Evolutionary conservation across 192 early-diverging fungal genomes (phyloP).

Genomic region (Backusella circina): DNA sequence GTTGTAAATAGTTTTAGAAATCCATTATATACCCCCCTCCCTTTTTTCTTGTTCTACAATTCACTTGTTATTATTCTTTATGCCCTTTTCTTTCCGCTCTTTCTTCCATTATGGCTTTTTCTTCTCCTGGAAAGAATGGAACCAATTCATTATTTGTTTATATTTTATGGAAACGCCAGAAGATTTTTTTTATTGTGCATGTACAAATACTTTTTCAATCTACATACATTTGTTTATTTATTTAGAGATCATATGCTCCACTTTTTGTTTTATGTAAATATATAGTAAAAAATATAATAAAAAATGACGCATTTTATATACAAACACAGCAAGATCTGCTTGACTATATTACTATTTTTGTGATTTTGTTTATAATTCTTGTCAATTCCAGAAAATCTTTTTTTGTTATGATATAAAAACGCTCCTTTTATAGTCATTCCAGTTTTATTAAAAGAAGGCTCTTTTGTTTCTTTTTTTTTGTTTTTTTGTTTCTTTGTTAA

Average conservation of each 20-base stretch:
- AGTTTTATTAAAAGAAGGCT: not conserved
- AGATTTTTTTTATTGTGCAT: not conserved
- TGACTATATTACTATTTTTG: not conserved
- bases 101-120: not conserved
- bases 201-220: not conserved
- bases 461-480: not conserved
- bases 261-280: not conserved
- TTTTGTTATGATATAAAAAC: not conserved
- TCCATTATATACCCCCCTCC: not conserved
- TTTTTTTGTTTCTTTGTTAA: not conserved
- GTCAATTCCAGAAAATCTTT: slow-evolving; percentile 6
- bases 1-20: not conserved
- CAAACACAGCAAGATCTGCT: not conserved
- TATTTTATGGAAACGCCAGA: slow-evolving; percentile 3
- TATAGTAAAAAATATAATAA: not conserved
- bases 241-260: slow-evolving; percentile 1
- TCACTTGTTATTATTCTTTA: not conserved
- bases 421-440: not conserved
- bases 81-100: not conserved
- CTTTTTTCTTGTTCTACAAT: not conserved
- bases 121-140: not conserved
- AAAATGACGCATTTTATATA: not conserved
- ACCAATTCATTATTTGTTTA: not conserved
- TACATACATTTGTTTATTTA: not conserved
- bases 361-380: not conserved